Base-by-base conservation (phyloP, 2,329 filamentous ascomycete species). In the Colletotrichum australisinense region DNA sequence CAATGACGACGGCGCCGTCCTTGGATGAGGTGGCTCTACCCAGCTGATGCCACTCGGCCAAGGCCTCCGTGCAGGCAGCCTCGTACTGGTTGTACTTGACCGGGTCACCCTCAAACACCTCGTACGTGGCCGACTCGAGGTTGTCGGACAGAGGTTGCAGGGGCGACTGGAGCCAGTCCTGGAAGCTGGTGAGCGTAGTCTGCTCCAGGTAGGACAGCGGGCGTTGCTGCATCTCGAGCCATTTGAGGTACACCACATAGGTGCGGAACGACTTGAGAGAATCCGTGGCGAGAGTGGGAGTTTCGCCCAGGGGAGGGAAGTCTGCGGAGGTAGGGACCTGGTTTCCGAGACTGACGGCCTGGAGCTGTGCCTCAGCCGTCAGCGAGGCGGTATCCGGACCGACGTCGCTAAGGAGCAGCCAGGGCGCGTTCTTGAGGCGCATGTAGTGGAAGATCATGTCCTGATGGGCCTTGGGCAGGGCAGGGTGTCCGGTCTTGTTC, bases 81-180 rank as follows among this genome's bases (percentile, higher is more conserved):
- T 98, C 95, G 80, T 99, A 99, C 88, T 96, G 97, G 76, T 95
- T 92, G 81, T 99, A 99, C 83, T 99, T 99, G 84, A 99, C 94
- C 0, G 97, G 97, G 76, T 99, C 97, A 77, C 97, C 97, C 82
- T 99, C 97, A 79, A 99, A 99, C 2, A 98, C 96, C 81, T 99
- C 97, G 82, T 99, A 99, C 0, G 97, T 99, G 55, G 97, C 94
- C 59, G 95, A 98, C 81, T 99, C 97, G 16, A 99, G 88, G 78
- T 99, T 99, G 82, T 99, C 97, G 0, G 96, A 96, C 16, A 99
- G 88, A 0, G 97, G 97, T 81, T 99, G 97, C 53, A 99, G 87
- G 2, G 97, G 97, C 2, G 95, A 95, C 82, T 99, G 97, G 12
- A 99, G 88, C 88, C 97, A 99, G 82, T 99, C 97, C 79, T 99